Base-by-base conservation (phyloP, 306 rosid species). In the Fagus sylvatica region DNA sequence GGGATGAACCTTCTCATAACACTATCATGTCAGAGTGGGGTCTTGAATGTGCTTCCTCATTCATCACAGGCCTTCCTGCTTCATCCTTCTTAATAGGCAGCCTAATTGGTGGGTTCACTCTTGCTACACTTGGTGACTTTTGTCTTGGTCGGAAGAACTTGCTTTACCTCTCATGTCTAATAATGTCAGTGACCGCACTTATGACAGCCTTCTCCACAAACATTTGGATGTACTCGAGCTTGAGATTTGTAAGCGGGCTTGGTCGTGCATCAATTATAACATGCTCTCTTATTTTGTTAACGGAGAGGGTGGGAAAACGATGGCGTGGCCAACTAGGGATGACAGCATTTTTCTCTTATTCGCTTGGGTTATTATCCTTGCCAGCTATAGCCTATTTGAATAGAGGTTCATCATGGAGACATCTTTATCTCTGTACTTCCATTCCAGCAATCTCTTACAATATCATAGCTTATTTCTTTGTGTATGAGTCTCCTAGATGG, bases 71-170 rank as follows among this genome's bases (percentile, higher is more conserved):
- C 51, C 51, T 46, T 46, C 51, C 51, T 46, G 51, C 51, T 46
- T 46, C 51, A 46, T 46, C 51, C 51, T 46, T 46, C 51, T 46
- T 8, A 75, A 2, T 80, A 0, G 90, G 87, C 1, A 36, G 89
- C 61, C 74, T 86, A 0, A 0, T 80, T 0, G 82, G 87, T 37
- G 78, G 88, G 1, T 56, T 83, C 59, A 62, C 74, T n/a, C 77
- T 89, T 0, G 81, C 87, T 19, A 79, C 77, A 1, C 53, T 86
- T 3, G 90, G 84, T 7, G 90, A 88, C 30, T 78, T 84, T 0
- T 79, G 78, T 0, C 82, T 83, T 3, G 89, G 89, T 28, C 78
- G 91, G 19, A 88, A 85, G 75, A 87, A 82, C 62, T 34, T 76
- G 64, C 71, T 82, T 2, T 8, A 79, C 4, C 4, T 82, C 0